These are phyloP conservation scores for Russula brevipes DNA, from an alignment of 768 basidiomycete species.

Conservation along the genomic window DNA sequence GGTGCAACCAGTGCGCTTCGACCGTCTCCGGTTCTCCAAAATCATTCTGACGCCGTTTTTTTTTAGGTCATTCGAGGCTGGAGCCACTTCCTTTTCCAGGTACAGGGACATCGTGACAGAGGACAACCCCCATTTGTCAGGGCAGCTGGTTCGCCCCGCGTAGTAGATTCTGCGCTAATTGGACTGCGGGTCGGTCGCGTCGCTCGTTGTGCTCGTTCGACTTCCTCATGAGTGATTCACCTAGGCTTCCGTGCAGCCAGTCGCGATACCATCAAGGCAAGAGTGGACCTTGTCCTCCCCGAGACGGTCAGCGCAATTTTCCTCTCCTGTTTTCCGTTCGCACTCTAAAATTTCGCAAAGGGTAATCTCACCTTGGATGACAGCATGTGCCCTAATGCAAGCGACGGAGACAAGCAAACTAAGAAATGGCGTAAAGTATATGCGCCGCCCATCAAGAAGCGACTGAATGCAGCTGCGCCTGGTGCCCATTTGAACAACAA, in stretches of 20 bases:
- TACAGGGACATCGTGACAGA: slow-evolving; percentile 46
- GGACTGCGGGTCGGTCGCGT: slow-evolving; percentile 50
- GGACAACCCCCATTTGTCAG: slow-evolving; percentile 50
- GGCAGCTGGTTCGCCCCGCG: slow-evolving; percentile 49
- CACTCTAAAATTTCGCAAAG: slow-evolving; percentile 1
- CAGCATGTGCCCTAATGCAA: slow-evolving; percentile 55
- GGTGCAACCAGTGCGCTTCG: slow-evolving; percentile 57
- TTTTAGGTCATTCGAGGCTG: slow-evolving; percentile 47
- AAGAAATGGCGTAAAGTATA: slow-evolving; percentile 53
- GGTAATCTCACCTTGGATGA: slow-evolving; percentile 66
- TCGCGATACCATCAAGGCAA: slow-evolving; percentile 40
- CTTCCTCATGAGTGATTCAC: not conserved
- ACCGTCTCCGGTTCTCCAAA: not conserved
- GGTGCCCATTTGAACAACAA: slow-evolving; percentile 51
- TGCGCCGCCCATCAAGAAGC: slow-evolving; percentile 48
- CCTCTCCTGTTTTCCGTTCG: not conserved
- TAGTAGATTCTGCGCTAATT: slow-evolving; percentile 66
- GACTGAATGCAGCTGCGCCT: slow-evolving; percentile 56
- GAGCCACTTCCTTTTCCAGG: slow-evolving; percentile 46
- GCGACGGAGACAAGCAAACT: slow-evolving; percentile 41
- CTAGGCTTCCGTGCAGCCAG: slow-evolving; percentile 60
- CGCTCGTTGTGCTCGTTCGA: not conserved
- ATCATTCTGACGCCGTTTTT: not conserved
- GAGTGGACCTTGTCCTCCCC: slow-evolving; percentile 51
- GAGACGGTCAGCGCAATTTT: slow-evolving; percentile 42